phyloP scores from a whole-genome alignment of 495 filamentous ascomycete species.

The Aspergillus diversus region DNA sequence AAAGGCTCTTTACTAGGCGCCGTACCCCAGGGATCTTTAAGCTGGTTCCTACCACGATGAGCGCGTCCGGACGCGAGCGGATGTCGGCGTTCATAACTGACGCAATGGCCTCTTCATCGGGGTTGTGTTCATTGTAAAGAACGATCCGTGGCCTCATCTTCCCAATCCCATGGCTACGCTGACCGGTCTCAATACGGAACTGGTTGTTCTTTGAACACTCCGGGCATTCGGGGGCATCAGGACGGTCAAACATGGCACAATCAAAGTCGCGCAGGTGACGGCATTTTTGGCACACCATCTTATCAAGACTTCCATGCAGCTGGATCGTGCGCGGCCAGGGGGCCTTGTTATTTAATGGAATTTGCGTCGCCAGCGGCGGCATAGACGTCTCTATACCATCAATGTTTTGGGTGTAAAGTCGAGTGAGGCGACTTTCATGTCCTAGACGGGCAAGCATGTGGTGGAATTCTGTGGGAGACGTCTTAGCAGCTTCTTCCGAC shows the following conservation, averaged over 20 bases:
- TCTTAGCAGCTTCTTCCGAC: conserved; percentile 71
- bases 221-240: conserved; percentile 79
- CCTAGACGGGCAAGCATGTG: conserved; percentile 89
- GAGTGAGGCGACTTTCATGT: conserved; percentile 85
- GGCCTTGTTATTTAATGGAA: conserved; percentile 75
- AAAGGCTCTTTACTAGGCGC: conserved; percentile 88
- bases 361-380: conserved; percentile 73
- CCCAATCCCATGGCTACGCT: conserved; percentile 92
- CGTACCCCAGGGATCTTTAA: conserved; percentile 92
- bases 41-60: conserved; percentile 94
- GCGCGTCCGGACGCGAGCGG: conserved; percentile 80
- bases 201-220: conserved; percentile 75
- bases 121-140: conserved; percentile 95
- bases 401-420: conserved; percentile 94
- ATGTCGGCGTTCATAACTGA: conserved; percentile 84
- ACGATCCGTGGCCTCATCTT: conserved; percentile 90
- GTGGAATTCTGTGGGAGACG: conserved; percentile 87
- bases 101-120: conserved; percentile 94
- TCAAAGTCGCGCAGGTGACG: conserved; percentile 75
- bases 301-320: conserved; percentile 89
- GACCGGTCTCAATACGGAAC: conserved; percentile 77
- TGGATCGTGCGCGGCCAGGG: conserved; percentile 94
- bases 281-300: conserved; percentile 97
- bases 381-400: conserved; percentile 91
- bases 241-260: conserved; percentile 77